phyloP scores from a whole-genome alignment of 768 basidiomycete species.

The Hygrophoropsis aurantiaca region DNA sequence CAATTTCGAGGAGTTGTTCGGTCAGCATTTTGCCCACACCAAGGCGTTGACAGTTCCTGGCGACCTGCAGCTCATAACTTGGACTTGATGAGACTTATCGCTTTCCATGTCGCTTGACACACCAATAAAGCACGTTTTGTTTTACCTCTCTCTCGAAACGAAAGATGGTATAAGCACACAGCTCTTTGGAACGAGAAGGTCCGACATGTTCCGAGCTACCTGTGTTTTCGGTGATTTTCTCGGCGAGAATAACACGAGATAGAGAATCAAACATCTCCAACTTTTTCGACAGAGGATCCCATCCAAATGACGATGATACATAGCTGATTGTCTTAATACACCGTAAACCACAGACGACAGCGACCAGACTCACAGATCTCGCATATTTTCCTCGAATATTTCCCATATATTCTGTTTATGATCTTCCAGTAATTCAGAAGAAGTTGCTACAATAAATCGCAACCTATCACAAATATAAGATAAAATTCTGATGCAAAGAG shows the following conservation, averaged over 20 bases:
- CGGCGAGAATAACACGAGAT: slow-evolving; percentile 61
- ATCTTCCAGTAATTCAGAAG: slow-evolving; percentile 33
- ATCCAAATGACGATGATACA: slow-evolving; percentile 59
- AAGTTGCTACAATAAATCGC: slow-evolving; percentile 18
- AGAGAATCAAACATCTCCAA: slow-evolving; percentile 58
- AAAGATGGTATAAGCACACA: slow-evolving; percentile 53
- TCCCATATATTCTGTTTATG: slow-evolving; percentile 51
- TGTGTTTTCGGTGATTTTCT: slow-evolving; percentile 9
- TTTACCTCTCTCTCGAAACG: slow-evolving; percentile 71
- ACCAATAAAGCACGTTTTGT: slow-evolving; percentile 73
- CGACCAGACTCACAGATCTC: slow-evolving; percentile 30
- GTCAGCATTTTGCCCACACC: slow-evolving; percentile 64
- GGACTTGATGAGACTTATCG: not conserved
- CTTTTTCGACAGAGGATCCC: slow-evolving; percentile 56
- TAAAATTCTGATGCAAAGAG: not conserved
- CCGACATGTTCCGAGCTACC: too few relatives aligned
- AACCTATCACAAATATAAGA: slow-evolving; percentile 13
- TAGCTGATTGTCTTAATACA: slow-evolving; percentile 41
- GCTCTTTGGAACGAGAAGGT: slow-evolving; percentile 5
- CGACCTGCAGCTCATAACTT: slow-evolving; percentile 81
- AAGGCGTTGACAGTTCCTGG: slow-evolving; percentile 36
- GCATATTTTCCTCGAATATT: slow-evolving; percentile 59
- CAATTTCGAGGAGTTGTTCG: slow-evolving; percentile 49
- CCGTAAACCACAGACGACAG: not conserved
- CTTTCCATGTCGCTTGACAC: slow-evolving; percentile 5